A percentile compares a stretch with the other conserved stretches of the same genome.
Evolutionary conservation across 2,329 filamentous ascomycete genomes (phyloP).

Genomic region (Geosmithia morbida): DNA sequence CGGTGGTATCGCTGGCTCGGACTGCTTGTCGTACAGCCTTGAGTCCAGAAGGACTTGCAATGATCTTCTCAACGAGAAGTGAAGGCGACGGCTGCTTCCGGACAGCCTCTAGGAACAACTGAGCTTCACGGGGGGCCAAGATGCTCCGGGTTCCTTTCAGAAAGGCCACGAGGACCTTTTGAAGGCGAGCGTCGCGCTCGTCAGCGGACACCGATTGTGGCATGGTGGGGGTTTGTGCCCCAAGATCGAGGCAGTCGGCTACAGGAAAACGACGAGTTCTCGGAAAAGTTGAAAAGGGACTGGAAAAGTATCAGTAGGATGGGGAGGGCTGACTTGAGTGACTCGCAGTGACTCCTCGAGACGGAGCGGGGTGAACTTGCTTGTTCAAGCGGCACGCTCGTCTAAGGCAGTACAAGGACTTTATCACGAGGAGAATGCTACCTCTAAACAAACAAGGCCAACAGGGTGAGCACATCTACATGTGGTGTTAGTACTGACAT

Average conservation of each 20-base stretch:
- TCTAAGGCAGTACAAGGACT: too few species aligned
- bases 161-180: constrained; percentile 5
- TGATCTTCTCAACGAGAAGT: constrained; percentile 12
- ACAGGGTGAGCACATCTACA: too few species aligned
- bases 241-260: background rate
- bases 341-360: too few species aligned
- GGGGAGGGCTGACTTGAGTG: too few species aligned
- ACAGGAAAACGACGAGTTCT: background rate
- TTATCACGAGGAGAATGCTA: too few species aligned
- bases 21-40: constrained; percentile 10
- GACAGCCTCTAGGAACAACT: constrained; percentile 12
- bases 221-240: background rate
- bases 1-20: constrained; percentile 8
- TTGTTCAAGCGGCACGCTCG: too few species aligned
- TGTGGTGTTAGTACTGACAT: too few species aligned
- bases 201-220: too few species aligned
- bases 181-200: constrained; percentile 3
- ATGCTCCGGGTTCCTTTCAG: constrained; percentile 4
- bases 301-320: too few species aligned
- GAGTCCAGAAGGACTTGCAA: constrained; percentile 8
- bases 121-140: constrained; percentile 6
- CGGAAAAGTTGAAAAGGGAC: too few species aligned
- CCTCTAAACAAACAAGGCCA: too few species aligned
- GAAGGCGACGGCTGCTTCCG: constrained; percentile 5
- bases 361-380: too few species aligned